Evolutionary conservation across 2,329 filamentous ascomycete species (phyloP).

Genomic region (Fusarium torulosum): DNA sequence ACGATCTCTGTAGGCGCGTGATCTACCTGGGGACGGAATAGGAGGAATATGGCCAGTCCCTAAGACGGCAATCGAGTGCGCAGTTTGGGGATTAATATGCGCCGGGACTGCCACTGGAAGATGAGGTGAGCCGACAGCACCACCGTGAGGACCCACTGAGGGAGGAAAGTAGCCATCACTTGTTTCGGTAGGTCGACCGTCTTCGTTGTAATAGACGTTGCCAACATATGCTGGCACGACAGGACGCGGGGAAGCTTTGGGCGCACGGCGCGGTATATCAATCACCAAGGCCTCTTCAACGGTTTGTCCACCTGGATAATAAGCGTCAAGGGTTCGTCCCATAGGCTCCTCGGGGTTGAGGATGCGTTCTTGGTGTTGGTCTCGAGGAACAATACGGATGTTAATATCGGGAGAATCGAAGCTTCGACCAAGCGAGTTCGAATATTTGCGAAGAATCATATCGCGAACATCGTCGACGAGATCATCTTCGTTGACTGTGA

Average conservation of each 20-base stretch:
- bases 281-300: slow-evolving; percentile 93
- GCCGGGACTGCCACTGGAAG: slow-evolving; percentile 56
- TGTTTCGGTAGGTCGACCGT: slow-evolving; percentile 73
- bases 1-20: slow-evolving; percentile 68
- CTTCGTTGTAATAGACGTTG: slow-evolving; percentile 71
- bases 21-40: slow-evolving; percentile 82
- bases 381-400: slow-evolving; percentile 80
- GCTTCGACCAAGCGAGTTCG: slow-evolving; percentile 87
- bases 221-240: slow-evolving; percentile 53
- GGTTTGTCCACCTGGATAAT: slow-evolving; percentile 87
- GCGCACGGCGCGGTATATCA: slow-evolving; percentile 84
- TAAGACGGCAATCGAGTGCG: slow-evolving; percentile 82
- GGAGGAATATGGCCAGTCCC: slow-evolving; percentile 83
- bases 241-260: slow-evolving; percentile 75
- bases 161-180: slow-evolving; percentile 89
- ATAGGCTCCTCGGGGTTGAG: slow-evolving; percentile 91
- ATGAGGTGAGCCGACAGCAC: slow-evolving; percentile 59
- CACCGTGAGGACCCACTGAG: slow-evolving; percentile 63
- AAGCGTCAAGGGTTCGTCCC: slow-evolving; percentile 79
- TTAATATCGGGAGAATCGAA: slow-evolving; percentile 93
- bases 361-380: slow-evolving; percentile 73
- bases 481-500: slow-evolving; percentile 87
- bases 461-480: slow-evolving; percentile 95
- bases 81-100: slow-evolving; percentile 52
- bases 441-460: slow-evolving; percentile 91